Evolutionary conservation across 306 rosid species (phyloP).

Genomic region (Pyrus bretschneideri): DNA sequence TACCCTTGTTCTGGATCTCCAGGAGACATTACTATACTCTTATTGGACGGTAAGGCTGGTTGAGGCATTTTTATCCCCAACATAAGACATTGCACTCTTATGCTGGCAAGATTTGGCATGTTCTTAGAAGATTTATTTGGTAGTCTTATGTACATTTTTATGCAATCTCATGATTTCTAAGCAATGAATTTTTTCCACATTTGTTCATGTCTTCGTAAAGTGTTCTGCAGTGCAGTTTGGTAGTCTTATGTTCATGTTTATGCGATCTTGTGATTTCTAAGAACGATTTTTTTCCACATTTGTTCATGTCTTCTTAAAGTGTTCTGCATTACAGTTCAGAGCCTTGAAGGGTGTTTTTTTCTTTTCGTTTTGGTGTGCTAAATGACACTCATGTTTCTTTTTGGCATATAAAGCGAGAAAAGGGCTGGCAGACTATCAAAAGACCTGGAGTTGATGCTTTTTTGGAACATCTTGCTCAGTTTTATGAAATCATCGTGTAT

Average conservation of each 20-base stretch:
- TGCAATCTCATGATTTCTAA: not conserved
- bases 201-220: not conserved
- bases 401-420: slow-evolving; percentile 67
- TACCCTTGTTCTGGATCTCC: slow-evolving; percentile 94
- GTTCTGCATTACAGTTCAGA: not conserved
- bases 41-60: slow-evolving; percentile 63
- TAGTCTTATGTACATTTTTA: not conserved
- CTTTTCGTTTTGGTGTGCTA: not conserved
- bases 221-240: not conserved
- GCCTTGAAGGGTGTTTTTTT: not conserved
- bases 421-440: slow-evolving; percentile 95
- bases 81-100: not conserved
- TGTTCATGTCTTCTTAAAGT: not conserved
- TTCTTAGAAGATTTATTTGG: not conserved
- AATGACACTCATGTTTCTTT: slow-evolving; percentile 14
- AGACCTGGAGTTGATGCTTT: slow-evolving; percentile 98
- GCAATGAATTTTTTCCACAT: not conserved
- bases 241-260: not conserved
- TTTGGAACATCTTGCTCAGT: slow-evolving; percentile 90
- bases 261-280: not conserved
- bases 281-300: not conserved
- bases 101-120: not conserved
- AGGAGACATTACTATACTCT: slow-evolving; percentile 85
- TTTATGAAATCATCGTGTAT: slow-evolving; percentile 73
- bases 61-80: not conserved